Evolutionary conservation across 2,329 filamentous ascomycete species (phyloP), one percentile per base, ranked within the genome.

Genomic region (Cladosporium sp.): DNA sequence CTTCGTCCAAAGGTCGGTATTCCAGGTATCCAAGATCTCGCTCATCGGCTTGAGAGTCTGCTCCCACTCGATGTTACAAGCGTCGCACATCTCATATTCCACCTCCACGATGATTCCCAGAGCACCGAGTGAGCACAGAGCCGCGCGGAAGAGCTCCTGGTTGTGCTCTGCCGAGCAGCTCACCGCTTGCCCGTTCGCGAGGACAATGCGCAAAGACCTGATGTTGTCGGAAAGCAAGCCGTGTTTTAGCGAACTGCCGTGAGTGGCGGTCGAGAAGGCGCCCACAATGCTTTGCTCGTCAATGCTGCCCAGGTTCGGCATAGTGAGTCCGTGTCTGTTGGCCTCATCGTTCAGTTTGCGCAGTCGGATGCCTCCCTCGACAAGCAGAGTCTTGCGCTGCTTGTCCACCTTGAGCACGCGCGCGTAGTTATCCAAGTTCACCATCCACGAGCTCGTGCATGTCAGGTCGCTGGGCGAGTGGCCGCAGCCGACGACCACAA

Each of bases 251-350:
- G 87, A 93, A 62, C 88, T 94, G 38, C 93, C 93, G 67, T 98
- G 93, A 0, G 93, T 97, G 13, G 87, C 91, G 0, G 93, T 98
- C 16, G 87, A 84, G 54, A 97, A 94, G 12, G 90, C 91, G 22
- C 93, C 93, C 1, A 88, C 90, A 55, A 97, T 84, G 52, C 87
- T 93, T 75, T 98, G 93, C 61, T 89, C 82, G 67, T 96, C 90
- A 69, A 98, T 98, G 67, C 89, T 95, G 30, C 93, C 93, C 39
- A 97, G 74, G 66, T 94, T 96, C 22, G 88, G 86, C 79, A 98
- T 85, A 2, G 90, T 89, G 55, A 95, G 77, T 1, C 88, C 89
- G 60, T 84, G 71, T 49, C 79, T 76, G 57, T 88, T 88, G 27
- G 96, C 81, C 62, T 83, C 80, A 38, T 79, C 77, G 55, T 89